Base-by-base conservation (phyloP, 345 rosid genomes). In the Eucalyptus cloeziana region DNA sequence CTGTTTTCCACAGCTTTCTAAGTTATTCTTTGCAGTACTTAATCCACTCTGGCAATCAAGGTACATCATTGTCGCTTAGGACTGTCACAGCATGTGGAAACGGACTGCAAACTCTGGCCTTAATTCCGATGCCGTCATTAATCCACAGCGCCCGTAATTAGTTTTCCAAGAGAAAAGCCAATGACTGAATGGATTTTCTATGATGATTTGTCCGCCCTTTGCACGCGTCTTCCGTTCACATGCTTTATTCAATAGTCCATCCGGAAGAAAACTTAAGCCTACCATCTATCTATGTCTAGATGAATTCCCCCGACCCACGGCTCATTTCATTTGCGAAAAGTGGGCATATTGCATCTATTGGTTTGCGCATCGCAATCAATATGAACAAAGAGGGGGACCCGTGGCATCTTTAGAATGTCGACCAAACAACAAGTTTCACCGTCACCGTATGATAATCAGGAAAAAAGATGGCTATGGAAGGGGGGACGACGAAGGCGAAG, bases 1-100 rank as follows among this genome's bases (percentile, higher is more conserved):
- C 44, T 89, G 91, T 88, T 51, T 71, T 50, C 85, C 90, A 86
- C 47, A 58, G n/a, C 79, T 89, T 91, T 89, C 92, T 13, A 86
- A 83, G 19, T 76, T 85, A 24, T 56, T 24, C 62, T 56, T 9
- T 0, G 27, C 13, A 8, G 62, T 19, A 52, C 10, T 52, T 24
- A 19, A 56, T 24, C 62, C 62, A 56, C 27, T 56, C 30, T 22
- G 62, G 27, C 62, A 4, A 24, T 52, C 58, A 19, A 52, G 58
- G 58, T 52, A 52, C 58, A 19, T 3, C 2, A 52, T 52, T 52
- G 58, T 52, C 58, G 58, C 58, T 7, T 52, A 52, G 58, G 58
- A 19, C 58, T 19, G 58, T 19, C 56, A 4, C 49, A 10, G 49
- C 49, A 47, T 11, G 49, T 47, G 49, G 49, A 11, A 47, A 47